Evolutionary conservation across 2,329 filamentous ascomycete genomes (phyloP), one percentile per base, ranked within the genome.

Genomic region (Helotiales sp.): DNA sequence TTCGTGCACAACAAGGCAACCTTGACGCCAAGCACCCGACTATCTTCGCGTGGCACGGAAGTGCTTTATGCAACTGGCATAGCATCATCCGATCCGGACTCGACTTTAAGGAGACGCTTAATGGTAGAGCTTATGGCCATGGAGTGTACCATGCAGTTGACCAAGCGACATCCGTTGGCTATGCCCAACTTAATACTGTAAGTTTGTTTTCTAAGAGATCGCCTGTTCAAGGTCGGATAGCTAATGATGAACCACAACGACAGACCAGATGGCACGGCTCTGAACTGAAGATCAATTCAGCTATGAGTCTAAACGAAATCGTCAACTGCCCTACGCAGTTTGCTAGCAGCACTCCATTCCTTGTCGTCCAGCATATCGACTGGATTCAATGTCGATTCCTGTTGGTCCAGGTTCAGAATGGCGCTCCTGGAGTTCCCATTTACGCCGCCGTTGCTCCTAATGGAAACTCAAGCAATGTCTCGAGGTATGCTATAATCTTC

Each of bases 361-460:
- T 92, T 55, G 94, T 97, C 8, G 88, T 97, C 1, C 77, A 86
- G 28, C 83, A 93, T 52, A 80, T 91, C 10, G 90, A 96, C 74
- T 97, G 94, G 94, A 93, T 97, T 67, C 93, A 96, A 75, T 93
- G 93, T 28, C 87, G 93, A 50, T 97, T 96, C 78, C 83, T 97
- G 1, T 92, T 97, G 71, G 87, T 92, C n/a, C 69, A 74, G 64
- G 58, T 67, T 15, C 54, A 58, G 34, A 50, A 30, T 22, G 43
- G 30, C 8, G 43, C 20, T 30, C 6, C 55, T 7, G 15, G 22
- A 20, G n/a, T 34, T 34, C n/a, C 52, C 11, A 28, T 26, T 13
- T 49, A 47, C n/a, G 13, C 40, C 40, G 20, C 17, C 17, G n/a
- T 20, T 20, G 20, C 17, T 20, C 40, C 20, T 30, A 30, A 20